Evolutionary conservation across 768 basidiomycete genomes (phyloP).

Genomic region (Leccinum subgranulosum): DNA sequence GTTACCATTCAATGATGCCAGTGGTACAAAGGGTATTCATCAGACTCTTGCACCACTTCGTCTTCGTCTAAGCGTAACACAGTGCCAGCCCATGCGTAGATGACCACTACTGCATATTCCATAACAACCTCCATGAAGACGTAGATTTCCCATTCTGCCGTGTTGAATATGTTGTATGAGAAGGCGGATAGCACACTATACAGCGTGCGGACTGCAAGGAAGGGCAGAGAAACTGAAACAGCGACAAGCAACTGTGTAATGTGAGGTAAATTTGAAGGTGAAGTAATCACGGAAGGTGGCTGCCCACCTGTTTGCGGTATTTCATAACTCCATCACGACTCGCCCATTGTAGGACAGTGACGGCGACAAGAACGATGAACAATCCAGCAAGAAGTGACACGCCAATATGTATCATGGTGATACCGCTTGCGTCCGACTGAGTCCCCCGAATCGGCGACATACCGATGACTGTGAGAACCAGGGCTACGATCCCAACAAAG

Average conservation of each 20-base stretch:
- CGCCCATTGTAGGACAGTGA: constrained; percentile 50
- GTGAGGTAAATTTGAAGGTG: constrained; percentile 2
- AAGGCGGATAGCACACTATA: constrained; percentile 59
- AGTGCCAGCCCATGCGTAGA: constrained; percentile 39
- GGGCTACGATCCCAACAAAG: constrained; percentile 24
- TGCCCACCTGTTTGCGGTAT: constrained; percentile 34
- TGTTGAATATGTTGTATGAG: constrained; percentile 45
- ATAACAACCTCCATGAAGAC: constrained; percentile 56
- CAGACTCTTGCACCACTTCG: constrained; percentile 18
- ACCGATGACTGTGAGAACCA: constrained; percentile 21
- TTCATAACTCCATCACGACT: constrained; percentile 37
- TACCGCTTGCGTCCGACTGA: background rate
- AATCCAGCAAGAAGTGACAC: constrained; percentile 30
- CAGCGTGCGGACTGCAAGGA: constrained; percentile 45
- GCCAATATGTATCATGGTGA: constrained; percentile 24
- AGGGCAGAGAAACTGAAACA: constrained; percentile 52
- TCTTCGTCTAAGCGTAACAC: constrained; percentile 32
- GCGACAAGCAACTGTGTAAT: constrained; percentile 51
- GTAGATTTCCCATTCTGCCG: constrained; percentile 54
- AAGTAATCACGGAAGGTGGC: background rate
- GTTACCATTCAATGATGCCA: too few relatives aligned
- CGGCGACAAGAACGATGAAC: constrained; percentile 43
- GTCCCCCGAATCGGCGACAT: too few relatives aligned
- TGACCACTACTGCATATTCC: constrained; percentile 50
- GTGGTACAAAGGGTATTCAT: constrained; percentile 34